These are phyloP conservation scores for Casuarina equisetifolia DNA, from an alignment of 306 rosid genomes.

Conservation along the genomic window DNA sequence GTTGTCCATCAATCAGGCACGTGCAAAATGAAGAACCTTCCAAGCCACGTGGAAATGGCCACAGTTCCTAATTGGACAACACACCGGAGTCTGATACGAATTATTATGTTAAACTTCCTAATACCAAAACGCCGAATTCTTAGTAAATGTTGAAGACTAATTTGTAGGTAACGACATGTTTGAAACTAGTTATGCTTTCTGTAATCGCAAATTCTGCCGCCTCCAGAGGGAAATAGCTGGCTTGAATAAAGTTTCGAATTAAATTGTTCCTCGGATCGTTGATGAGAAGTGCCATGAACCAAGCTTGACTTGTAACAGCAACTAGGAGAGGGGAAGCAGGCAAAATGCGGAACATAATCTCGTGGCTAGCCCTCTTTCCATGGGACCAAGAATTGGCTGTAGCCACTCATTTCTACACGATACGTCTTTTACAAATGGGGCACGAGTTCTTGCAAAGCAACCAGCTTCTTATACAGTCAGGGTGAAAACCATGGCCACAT, in stretches of 20 bases:
- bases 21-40: neutral
- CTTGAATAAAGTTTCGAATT: constrained; percentile 38
- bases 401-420: constrained; percentile 54
- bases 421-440: constrained; percentile 91
- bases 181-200: constrained; percentile 36
- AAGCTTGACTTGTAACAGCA: constrained; percentile 14
- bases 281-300: neutral
- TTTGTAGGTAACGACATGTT: constrained; percentile 40
- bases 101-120: neutral
- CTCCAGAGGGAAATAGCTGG: constrained; percentile 43
- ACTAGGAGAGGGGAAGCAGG: constrained; percentile 17
- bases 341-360: neutral
- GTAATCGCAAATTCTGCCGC: constrained; percentile 39
- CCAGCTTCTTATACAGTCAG: constrained; percentile 77
- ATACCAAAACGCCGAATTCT: constrained; percentile 19
- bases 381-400: constrained; percentile 11
- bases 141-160: constrained; percentile 36
- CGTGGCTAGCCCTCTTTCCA: constrained; percentile 25
- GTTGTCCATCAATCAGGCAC: neutral
- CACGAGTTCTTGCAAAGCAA: constrained; percentile 82
- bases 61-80: neutral
- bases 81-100: neutral
- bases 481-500: constrained; percentile 88
- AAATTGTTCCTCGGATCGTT: neutral
- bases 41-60: neutral